Percentiles rank a stretch among this genome's conserved stretches.
phyloP scores from a whole-genome alignment of 1,284 basidiomycete genomes.

The Irpex sp. region DNA sequence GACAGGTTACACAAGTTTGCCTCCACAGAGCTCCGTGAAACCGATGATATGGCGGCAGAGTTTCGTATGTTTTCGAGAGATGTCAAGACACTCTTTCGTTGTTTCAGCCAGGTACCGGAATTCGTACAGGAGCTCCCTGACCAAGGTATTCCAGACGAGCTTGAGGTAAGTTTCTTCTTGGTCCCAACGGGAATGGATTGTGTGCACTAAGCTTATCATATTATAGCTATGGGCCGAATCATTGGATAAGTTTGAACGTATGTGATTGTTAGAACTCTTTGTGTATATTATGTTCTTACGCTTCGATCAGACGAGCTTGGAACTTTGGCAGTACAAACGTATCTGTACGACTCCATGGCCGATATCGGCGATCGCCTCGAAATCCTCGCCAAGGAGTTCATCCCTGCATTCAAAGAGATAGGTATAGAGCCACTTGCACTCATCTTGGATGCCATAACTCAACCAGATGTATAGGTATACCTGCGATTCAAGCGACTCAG shows the following conservation, averaged over 20 bases:
- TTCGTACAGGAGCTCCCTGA: constrained; percentile 10
- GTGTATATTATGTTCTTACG: background rate
- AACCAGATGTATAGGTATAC: constrained; percentile 5
- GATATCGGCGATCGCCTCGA: constrained; percentile 8
- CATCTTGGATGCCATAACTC: no score
- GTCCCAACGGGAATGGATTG: no score
- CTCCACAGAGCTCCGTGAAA: background rate
- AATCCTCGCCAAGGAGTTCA: constrained; percentile 3
- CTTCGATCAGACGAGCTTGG: constrained; percentile 2
- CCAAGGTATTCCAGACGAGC: constrained; percentile 2
- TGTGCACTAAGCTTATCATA: background rate
- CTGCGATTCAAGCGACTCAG: constrained; percentile 7
- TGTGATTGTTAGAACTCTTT: background rate
- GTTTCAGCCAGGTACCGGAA: constrained; percentile 11
- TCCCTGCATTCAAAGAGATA: constrained; percentile 9
- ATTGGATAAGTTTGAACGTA: constrained; percentile 6
- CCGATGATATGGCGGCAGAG: background rate
- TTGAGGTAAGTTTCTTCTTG: constrained; percentile 2
- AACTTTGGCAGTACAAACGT: constrained; percentile 7
- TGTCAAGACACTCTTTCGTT: constrained; percentile 8
- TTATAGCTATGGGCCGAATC: constrained; percentile 8
- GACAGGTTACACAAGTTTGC: background rate
- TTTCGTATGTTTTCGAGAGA: constrained; percentile 6
- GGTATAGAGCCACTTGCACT: background rate
- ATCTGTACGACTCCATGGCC: constrained; percentile 6